Conservation (phyloP, 768 basidiomycete genomes). For the Podaxis sp. region DNA sequence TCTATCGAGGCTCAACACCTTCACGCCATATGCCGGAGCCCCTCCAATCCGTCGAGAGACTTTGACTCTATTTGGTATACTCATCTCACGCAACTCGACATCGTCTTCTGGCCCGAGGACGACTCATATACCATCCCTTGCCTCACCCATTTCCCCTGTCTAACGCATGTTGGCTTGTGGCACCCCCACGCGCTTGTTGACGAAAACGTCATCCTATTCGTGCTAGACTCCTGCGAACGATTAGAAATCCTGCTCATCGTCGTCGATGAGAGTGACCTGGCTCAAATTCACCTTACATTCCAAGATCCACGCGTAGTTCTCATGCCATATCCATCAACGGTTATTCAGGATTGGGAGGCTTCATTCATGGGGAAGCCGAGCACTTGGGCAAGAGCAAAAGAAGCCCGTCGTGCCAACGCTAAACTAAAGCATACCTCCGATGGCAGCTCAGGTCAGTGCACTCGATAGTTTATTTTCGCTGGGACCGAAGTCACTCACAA, state of each 20-base stretch:
- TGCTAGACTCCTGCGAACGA: slow-evolving; percentile 25
- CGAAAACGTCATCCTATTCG: slow-evolving; percentile 21
- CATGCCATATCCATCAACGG: slow-evolving; percentile 28
- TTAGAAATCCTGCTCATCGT: slow-evolving; percentile 28
- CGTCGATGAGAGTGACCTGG: slow-evolving; percentile 24
- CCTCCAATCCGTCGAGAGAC: slow-evolving; percentile 6
- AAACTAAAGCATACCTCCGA: slow-evolving; percentile 1
- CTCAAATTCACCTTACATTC: slow-evolving; percentile 22
- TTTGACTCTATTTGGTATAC: slow-evolving; percentile 23
- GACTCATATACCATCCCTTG: slow-evolving; percentile 24
- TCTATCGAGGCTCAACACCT: slow-evolving; percentile 35
- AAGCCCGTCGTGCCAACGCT: slow-evolving; percentile 19
- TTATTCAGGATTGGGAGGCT: slow-evolving; percentile 34
- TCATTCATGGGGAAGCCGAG: slow-evolving; percentile 24
- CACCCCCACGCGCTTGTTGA: slow-evolving; percentile 22
- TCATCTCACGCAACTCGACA: slow-evolving; percentile 34
- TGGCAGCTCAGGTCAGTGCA: slow-evolving; percentile 2
- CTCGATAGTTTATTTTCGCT: background rate
- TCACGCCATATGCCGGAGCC: slow-evolving; percentile 18
- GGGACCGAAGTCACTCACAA: background rate
- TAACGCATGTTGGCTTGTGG: slow-evolving; percentile 33
- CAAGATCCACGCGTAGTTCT: slow-evolving; percentile 29
- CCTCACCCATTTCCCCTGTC: slow-evolving; percentile 24
- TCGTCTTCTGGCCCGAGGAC: slow-evolving; percentile 33
- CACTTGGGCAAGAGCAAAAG: slow-evolving; percentile 33